phyloP scores from a whole-genome alignment of 139 green algal species.

The Pedinophyceae sp. region DNA sequence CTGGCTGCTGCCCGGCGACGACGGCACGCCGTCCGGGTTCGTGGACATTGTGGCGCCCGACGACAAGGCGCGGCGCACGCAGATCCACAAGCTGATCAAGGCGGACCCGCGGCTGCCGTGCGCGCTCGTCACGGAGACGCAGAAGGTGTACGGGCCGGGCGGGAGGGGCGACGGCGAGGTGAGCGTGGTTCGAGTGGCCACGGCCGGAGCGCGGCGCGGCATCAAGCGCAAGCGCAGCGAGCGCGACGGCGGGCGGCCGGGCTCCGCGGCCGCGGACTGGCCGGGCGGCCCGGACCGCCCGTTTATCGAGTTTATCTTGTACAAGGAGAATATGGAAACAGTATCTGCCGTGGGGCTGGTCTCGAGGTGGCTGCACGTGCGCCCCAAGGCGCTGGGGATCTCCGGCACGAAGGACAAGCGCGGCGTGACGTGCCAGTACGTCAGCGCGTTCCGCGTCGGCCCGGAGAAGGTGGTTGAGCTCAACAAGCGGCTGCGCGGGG shows the following conservation, averaged over 20 bases:
- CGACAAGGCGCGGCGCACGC: no score
- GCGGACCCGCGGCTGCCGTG: slow-evolving; percentile 9
- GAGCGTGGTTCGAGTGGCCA: no score
- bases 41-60: no score
- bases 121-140: no score
- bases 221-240: no score
- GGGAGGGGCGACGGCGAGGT: slow-evolving; percentile 8
- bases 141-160: no score
- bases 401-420: slow-evolving; percentile 93
- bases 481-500: neutral
- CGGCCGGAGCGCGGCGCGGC: no score
- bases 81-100: no score
- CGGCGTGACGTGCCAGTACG: slow-evolving; percentile 38
- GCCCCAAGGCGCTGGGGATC: slow-evolving; percentile 20
- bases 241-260: no score
- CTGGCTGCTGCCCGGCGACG: no score
- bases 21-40: no score
- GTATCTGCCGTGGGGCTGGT: slow-evolving; percentile 22
- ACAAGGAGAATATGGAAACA: slow-evolving; percentile 83
- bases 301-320: slow-evolving; percentile 56
- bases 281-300: slow-evolving; percentile 16
- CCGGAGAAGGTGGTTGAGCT: neutral
- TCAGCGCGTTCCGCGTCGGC: neutral
- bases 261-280: no score
- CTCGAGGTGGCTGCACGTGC: slow-evolving; percentile 13